These are phyloP conservation scores for Penicillium vulpinum DNA, from an alignment of 2,329 filamentous ascomycete genomes.

Conservation along the genomic window DNA sequence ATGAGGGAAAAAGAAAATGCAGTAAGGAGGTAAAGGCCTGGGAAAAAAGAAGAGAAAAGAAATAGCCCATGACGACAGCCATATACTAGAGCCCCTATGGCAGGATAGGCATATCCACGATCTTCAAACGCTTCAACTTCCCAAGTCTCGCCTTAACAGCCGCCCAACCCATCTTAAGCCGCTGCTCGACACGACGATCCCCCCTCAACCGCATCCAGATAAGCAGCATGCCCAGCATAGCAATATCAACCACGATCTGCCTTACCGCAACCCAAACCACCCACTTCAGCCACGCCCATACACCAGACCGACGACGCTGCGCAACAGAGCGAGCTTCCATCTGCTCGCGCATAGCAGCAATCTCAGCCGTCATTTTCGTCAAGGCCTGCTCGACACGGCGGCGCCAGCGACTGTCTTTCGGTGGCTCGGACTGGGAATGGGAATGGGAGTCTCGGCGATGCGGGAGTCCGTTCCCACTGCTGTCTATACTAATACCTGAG, in stretches of 20 bases:
- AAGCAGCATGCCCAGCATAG: conserved; percentile 48
- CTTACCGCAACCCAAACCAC: conserved; percentile 68
- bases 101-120: conserved; percentile 27
- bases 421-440: conserved; percentile 54
- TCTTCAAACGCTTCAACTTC: conserved; percentile 27
- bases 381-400: conserved; percentile 80
- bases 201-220: conserved; percentile 45
- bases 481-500: conserved; percentile 8
- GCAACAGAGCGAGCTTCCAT: conserved; percentile 75
- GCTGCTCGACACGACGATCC: conserved; percentile 45
- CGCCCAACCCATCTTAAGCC: conserved; percentile 35
- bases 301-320: conserved; percentile 63
- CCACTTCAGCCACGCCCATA: conserved; percentile 71
- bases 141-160: conserved; percentile 36
- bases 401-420: conserved; percentile 72
- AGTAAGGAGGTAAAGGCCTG: background rate
- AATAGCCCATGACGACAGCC: background rate
- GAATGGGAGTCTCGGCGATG: conserved; percentile 7
- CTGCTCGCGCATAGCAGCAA: conserved; percentile 89
- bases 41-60: conserved; percentile 1
- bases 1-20: conserved; percentile 1
- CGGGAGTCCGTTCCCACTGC: conserved; percentile 8
- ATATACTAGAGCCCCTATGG: conserved; percentile 18
- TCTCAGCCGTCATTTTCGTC: conserved; percentile 85
- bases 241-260: conserved; percentile 71